Conservation (phyloP, 1,284 basidiomycete genomes). For the Macrocybe sp. region DNA sequence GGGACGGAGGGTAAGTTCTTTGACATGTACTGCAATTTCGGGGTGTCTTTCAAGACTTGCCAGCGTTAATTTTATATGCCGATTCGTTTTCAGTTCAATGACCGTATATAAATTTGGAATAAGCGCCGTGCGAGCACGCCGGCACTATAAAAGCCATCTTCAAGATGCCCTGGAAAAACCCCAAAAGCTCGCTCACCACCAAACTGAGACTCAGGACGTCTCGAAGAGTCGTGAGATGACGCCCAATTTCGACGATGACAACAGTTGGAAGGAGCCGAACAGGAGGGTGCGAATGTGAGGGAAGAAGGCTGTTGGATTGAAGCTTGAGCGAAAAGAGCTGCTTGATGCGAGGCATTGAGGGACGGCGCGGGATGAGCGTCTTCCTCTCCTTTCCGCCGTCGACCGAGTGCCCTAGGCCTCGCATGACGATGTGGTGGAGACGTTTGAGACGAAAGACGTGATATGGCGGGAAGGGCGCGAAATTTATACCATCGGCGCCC, state of each 20-base stretch:
- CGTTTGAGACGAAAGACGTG: too few species aligned
- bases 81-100: slow-evolving; percentile 35
- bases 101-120: slow-evolving; percentile 41
- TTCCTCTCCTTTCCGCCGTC: too few species aligned
- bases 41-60: slow-evolving; percentile 38
- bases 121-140: slow-evolving; percentile 33
- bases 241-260: slow-evolving; percentile 44
- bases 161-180: slow-evolving; percentile 6
- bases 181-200: slow-evolving; percentile 31
- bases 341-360: slow-evolving; percentile 11
- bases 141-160: slow-evolving; percentile 17
- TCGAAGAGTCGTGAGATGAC: slow-evolving; percentile 30
- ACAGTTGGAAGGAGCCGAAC: slow-evolving; percentile 35
- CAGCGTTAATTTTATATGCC: slow-evolving; percentile 39
- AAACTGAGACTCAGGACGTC: slow-evolving; percentile 44
- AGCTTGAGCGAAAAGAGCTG: slow-evolving; percentile 10
- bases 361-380: too few species aligned
- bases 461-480: too few species aligned
- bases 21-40: slow-evolving; percentile 43
- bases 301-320: not conserved
- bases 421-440: too few species aligned
- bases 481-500: too few species aligned
- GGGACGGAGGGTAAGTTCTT: slow-evolving; percentile 39
- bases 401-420: too few species aligned
- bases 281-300: not conserved